phyloP scores from a whole-genome alignment of 2,329 filamentous ascomycete genomes.

The Claviceps maximensis region DNA sequence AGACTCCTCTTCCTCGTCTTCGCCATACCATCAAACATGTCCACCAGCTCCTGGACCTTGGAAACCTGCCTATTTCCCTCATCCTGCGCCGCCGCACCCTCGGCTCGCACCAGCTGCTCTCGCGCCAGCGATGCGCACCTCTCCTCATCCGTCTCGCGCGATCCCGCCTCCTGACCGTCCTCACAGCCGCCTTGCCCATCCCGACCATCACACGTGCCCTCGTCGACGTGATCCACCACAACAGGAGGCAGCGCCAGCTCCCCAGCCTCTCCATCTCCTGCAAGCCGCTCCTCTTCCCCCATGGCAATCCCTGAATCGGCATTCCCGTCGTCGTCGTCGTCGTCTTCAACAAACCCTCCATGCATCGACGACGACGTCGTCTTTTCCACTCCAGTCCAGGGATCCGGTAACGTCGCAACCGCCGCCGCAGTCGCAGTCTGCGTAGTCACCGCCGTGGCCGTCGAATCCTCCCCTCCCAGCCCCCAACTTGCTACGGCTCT shows the following conservation, averaged over 20 bases:
- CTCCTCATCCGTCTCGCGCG: background rate
- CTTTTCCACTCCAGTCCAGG: conserved; percentile 10
- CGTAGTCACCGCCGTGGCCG: background rate
- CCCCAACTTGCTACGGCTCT: conserved; percentile 18
- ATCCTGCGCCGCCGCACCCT: conserved; percentile 6
- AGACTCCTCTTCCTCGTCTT: conserved; percentile 8
- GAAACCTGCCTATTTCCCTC: conserved; percentile 18
- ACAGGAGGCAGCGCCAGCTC: background rate
- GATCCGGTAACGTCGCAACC: conserved; percentile 16
- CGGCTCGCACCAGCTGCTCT: conserved; percentile 5
- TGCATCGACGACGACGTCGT: background rate
- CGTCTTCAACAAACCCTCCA: conserved; percentile 1
- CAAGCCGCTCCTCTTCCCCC: conserved; percentile 9
- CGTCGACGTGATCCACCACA: background rate
- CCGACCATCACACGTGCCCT: background rate
- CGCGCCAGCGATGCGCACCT: conserved; percentile 11
- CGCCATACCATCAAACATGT: conserved; percentile 34
- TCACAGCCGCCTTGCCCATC: background rate
- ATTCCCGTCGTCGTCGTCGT: conserved; percentile 9
- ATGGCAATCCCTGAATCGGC: conserved; percentile 19
- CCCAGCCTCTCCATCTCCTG: background rate
- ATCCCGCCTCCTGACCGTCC: background rate
- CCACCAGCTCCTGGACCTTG: conserved; percentile 38
- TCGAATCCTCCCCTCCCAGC: background rate
- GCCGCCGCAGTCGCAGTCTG: conserved; percentile 7